Conservation (phyloP, 2,329 filamentous ascomycete species). For the Pseudonectria buxi region DNA sequence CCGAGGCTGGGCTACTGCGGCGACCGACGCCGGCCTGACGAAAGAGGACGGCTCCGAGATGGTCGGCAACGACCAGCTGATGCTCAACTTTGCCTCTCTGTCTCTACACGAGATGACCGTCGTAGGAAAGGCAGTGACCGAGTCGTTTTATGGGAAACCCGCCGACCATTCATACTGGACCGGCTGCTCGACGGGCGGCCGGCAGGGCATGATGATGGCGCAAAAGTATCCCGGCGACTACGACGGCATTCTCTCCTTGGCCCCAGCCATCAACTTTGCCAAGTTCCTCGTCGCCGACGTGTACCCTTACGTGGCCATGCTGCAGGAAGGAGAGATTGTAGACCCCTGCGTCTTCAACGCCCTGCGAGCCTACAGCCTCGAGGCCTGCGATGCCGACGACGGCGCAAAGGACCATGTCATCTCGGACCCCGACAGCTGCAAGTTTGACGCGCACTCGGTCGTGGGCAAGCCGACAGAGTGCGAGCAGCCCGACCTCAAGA, state of each 20-base stretch:
- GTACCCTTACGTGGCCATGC: background rate
- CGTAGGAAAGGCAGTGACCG: slow-evolving; percentile 40
- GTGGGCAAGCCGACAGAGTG: background rate
- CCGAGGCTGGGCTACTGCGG: slow-evolving; percentile 8
- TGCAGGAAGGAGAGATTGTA: no score
- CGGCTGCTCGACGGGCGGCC: slow-evolving; percentile 47
- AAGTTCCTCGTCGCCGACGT: slow-evolving; percentile 2
- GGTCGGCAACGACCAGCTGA: slow-evolving; percentile 13
- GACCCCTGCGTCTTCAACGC: background rate
- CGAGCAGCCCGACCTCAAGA: background rate
- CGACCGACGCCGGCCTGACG: slow-evolving; percentile 17
- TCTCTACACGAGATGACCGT: slow-evolving; percentile 40
- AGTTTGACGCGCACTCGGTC: slow-evolving; percentile 24
- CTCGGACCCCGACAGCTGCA: slow-evolving; percentile 34
- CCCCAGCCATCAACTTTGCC: slow-evolving; percentile 26
- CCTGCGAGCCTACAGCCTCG: slow-evolving; percentile 28
- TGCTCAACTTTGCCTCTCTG: slow-evolving; percentile 26
- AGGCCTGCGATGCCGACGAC: slow-evolving; percentile 41
- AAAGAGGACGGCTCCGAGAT: slow-evolving; percentile 2
- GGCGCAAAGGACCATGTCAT: slow-evolving; percentile 41
- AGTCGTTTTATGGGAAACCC: slow-evolving; percentile 38
- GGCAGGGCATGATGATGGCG: slow-evolving; percentile 45
- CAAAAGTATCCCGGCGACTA: slow-evolving; percentile 45
- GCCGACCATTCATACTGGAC: slow-evolving; percentile 42
- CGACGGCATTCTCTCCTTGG: slow-evolving; percentile 43